Base-by-base conservation (phyloP, 2,329 filamentous ascomycete genomes). In the Claviceps fusiformis region DNA sequence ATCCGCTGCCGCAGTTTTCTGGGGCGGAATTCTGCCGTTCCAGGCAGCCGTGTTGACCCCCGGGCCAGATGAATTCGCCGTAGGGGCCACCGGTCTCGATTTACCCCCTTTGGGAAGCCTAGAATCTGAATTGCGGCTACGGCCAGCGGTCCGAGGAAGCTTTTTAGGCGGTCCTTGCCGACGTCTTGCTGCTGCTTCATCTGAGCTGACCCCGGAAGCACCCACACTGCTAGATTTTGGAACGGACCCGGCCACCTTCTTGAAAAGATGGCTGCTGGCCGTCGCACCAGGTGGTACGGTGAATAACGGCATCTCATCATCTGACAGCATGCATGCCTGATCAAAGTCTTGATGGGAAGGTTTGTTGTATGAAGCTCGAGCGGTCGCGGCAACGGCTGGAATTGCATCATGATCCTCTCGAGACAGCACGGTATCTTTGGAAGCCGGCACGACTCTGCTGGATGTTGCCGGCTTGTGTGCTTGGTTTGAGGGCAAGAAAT, bases 251-350 rank as follows among this genome's bases (percentile, higher is more conserved):
- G 29, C 35, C 13, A 43, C 13, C 31, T 43, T 49, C 29, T 39
- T 51, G 10, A 19, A 15, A 33, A 33, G 11, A 33, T 33, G 13
- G 24, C 19, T 48, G 17, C 19, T 27, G 44, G 13, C 47, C 17
- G 43, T 50, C 35, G 29, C 49, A 13, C 17, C 44, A 6, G 43
- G 8, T 5, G 56, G 54, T 33, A 57, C 58, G 5, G 59, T 56
- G 27, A 62, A 45, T n/a, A 69, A 54, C 0, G 68, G 68, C 15
- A 64, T 62, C 54, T 71, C 69, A 19, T 71, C 69, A 50, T 71
- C 68, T 5, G 69, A 71, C 7, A 71, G 62, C 5, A 60, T 59
- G 52, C 61, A 63, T 1, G 60, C 55, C n/a, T 61, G 52, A 19
- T 56, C 50, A 3, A 39, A 24, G 45, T 55, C 41, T 17, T 55